Conservation (phyloP, 148 eudicot species). For the Suaeda aralocaspica region DNA sequence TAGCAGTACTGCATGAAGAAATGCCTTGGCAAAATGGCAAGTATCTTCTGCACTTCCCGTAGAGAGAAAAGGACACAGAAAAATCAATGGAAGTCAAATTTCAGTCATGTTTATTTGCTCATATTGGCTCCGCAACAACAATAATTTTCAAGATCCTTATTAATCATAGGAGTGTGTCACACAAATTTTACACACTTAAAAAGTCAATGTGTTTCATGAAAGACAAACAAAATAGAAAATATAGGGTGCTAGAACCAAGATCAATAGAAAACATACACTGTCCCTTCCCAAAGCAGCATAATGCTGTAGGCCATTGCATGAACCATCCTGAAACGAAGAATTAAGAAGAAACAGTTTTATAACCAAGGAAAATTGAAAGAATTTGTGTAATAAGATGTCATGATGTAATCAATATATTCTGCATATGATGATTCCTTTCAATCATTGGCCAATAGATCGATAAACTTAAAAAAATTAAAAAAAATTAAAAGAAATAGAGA, state of each 20-base stretch:
- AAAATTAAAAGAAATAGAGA: not conserved
- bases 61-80: no score
- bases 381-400: not conserved
- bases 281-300: slow-evolving; percentile 97
- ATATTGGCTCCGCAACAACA: no score
- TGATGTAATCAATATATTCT: not conserved
- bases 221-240: not conserved
- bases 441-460: not conserved
- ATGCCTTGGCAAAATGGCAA: not conserved
- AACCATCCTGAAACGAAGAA: slow-evolving; percentile 61
- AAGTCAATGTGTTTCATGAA: not conserved
- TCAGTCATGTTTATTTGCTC: no score
- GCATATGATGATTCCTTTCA: not conserved
- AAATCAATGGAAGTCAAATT: no score
- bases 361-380: no score
- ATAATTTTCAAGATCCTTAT: not conserved
- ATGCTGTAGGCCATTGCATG: slow-evolving; percentile 96
- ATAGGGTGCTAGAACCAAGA: slow-evolving; percentile 3
- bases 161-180: not conserved
- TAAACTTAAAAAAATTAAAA: not conserved
- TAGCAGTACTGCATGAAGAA: not conserved
- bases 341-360: slow-evolving; percentile 2
- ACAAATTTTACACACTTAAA: not conserved
- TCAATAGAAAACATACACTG: slow-evolving; percentile 42
- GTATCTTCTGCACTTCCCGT: no score